These are phyloP conservation scores for Phytophthora syringae DNA, from an alignment of 352 stramenopile genomes.

Conservation along the genomic window DNA sequence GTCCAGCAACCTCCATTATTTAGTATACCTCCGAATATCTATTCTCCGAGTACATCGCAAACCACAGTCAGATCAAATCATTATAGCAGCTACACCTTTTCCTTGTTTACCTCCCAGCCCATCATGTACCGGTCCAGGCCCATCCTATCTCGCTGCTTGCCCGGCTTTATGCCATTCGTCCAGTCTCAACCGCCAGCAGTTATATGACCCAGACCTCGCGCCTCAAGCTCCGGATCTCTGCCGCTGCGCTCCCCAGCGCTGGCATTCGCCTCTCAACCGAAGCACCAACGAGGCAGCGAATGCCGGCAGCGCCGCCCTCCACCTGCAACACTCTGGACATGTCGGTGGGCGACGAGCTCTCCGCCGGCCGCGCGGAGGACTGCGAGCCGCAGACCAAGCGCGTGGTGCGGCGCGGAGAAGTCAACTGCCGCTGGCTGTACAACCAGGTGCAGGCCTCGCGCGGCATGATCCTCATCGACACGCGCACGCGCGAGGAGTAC, in stretches of 20 bases:
- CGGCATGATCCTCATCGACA: conserved; percentile 83
- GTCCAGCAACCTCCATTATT: background rate
- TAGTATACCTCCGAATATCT: background rate
- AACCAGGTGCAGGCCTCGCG: conserved; percentile 82
- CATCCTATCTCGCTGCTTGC: conserved; percentile 30
- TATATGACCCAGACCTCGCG: conserved; percentile 32
- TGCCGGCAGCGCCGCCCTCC: conserved; percentile 13
- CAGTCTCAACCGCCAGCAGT: conserved; percentile 33
- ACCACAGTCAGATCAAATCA: background rate
- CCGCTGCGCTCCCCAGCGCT: conserved; percentile 8
- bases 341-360: conserved; percentile 50
- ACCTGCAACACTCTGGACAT: conserved; percentile 25
- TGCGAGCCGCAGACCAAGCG: conserved; percentile 43
- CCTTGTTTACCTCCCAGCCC: too few species aligned
- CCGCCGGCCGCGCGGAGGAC: conserved; percentile 11
- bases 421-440: conserved; percentile 87
- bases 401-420: conserved; percentile 63
- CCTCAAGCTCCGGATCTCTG: conserved; percentile 37
- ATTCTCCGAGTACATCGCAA: background rate
- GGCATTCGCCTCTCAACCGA: conserved; percentile 22
- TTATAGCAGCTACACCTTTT: too few species aligned
- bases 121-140: background rate
- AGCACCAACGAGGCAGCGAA: conserved; percentile 27
- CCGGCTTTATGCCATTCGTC: conserved; percentile 15
- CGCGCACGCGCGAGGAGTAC: conserved; percentile 52